Evolutionary conservation across 2,329 filamentous ascomycete species (phyloP).

Genomic region (Talaromyces islandicus): DNA sequence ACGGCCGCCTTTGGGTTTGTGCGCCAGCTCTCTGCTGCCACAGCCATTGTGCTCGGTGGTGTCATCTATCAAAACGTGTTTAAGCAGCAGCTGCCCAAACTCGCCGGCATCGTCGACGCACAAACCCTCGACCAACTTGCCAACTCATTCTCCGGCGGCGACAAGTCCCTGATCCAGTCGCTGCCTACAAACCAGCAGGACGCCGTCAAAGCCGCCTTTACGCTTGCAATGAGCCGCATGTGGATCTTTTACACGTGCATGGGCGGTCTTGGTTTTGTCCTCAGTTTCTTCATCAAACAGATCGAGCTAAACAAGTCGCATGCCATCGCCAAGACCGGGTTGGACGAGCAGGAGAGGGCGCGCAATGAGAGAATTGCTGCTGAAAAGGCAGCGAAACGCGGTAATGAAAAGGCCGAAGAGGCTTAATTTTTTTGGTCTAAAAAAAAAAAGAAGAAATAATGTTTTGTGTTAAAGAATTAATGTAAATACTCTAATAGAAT

Average conservation of each 20-base stretch:
- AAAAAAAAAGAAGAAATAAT: not conserved
- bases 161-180: constrained; percentile 26
- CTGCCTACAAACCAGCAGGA: constrained; percentile 27
- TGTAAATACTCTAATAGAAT: not conserved
- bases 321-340: constrained; percentile 39
- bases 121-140: constrained; percentile 20
- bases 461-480: not conserved
- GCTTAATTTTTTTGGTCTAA: not conserved
- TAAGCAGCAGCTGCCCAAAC: constrained; percentile 21
- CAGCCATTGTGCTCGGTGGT: constrained; percentile 55
- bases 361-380: constrained; percentile 29
- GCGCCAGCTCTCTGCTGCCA: constrained; percentile 52
- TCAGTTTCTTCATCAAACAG: constrained; percentile 35
- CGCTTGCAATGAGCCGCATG: constrained; percentile 39
- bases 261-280: constrained; percentile 28
- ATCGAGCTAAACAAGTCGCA: constrained; percentile 36
- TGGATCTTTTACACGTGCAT: constrained; percentile 46
- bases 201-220: constrained; percentile 38
- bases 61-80: constrained; percentile 41
- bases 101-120: constrained; percentile 24
- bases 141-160: constrained; percentile 30
- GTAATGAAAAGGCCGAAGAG: not conserved
- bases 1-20: constrained; percentile 58
- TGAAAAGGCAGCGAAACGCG: constrained; percentile 13
- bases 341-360: constrained; percentile 39